phyloP scores from a whole-genome alignment of 1,284 basidiomycete genomes.

The Exobasidium cylindrosporum region DNA sequence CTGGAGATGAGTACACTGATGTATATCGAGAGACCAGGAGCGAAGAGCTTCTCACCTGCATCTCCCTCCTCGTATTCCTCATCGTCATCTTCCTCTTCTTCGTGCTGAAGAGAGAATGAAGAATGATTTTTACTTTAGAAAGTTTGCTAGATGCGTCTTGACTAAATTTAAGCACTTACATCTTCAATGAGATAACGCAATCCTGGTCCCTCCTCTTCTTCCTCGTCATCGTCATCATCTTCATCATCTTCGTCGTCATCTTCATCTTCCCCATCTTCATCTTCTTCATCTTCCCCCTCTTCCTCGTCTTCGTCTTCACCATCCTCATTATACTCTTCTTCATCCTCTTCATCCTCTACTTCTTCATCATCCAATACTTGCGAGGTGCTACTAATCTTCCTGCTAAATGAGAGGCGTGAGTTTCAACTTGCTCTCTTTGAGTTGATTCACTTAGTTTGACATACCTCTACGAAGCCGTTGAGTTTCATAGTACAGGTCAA shows the following conservation, averaged over 20 bases:
- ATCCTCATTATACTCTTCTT: neutral
- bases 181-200: neutral
- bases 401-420: neutral
- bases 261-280: slow-evolving; percentile 2
- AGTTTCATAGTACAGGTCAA: no score
- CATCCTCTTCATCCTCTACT: neutral
- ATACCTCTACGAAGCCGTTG: no score
- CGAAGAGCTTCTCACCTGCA: neutral
- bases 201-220: slow-evolving; percentile 2
- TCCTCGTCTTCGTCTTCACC: neutral
- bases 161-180: neutral
- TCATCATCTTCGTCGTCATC: slow-evolving; percentile 11
- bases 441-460: no score
- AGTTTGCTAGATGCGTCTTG: neutral
- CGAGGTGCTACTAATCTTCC: no score
- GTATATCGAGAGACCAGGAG: no score
- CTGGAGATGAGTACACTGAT: neutral
- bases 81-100: neutral
- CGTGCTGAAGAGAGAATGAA: neutral
- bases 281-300: neutral
- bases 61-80: neutral
- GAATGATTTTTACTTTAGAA: neutral
- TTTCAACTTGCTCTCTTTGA: no score
- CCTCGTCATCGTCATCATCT: neutral
- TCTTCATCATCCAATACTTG: no score